Percentiles rank a stretch among this genome's conserved stretches.
Evolutionary conservation across 2,329 filamentous ascomycete genomes (phyloP).

Genomic region (Dactylellina drechsleri): DNA sequence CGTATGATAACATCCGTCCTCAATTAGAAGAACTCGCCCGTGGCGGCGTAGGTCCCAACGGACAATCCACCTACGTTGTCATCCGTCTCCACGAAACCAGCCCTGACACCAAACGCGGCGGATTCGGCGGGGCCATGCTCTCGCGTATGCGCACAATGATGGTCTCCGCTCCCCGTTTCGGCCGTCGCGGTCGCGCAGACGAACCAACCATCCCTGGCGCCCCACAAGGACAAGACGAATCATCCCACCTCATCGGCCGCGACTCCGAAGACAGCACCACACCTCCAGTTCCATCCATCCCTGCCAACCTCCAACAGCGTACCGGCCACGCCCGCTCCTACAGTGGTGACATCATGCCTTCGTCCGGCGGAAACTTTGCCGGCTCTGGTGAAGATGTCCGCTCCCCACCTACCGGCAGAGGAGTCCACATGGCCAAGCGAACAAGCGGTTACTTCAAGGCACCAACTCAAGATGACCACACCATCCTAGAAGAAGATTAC

Average conservation of each 20-base stretch:
- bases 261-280: conserved; percentile 27
- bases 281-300: conserved; percentile 45
- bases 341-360: conserved; percentile 51
- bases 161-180: conserved; percentile 17
- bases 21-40: conserved; percentile 53
- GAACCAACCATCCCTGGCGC: conserved; percentile 4
- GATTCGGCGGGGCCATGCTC: conserved; percentile 45
- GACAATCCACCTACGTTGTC: conserved; percentile 51
- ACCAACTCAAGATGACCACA: conserved; percentile 46
- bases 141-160: conserved; percentile 43
- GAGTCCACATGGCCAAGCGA: conserved; percentile 41
- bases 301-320: conserved; percentile 28
- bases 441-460: conserved; percentile 52
- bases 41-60: conserved; percentile 40
- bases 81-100: conserved; percentile 55
- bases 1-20: conserved; percentile 53
- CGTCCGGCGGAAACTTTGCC: conserved; percentile 14
- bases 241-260: conserved; percentile 33
- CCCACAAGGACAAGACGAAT: conserved; percentile 30
- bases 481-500: conserved; percentile 53
- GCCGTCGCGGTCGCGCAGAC: conserved; percentile 25
- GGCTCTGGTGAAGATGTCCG: conserved; percentile 23
- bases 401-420: conserved; percentile 29
- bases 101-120: conserved; percentile 41
- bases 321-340: conserved; percentile 40